Base-by-base conservation (phyloP, 495 filamentous ascomycete species). In the Aspergillus saccharolyticus region DNA sequence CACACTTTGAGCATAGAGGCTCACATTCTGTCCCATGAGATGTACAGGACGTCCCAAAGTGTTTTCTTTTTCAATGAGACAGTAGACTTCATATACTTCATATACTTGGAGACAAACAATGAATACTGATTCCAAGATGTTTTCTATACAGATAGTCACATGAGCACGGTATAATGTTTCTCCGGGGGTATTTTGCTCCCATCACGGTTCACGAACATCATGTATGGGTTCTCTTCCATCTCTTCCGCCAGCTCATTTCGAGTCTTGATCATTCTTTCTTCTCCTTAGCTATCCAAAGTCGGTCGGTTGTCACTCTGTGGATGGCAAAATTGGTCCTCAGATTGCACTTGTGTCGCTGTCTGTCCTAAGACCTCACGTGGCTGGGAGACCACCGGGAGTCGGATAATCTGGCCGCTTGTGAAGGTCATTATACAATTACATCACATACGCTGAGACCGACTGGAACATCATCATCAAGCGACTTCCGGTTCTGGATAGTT, bases 321-420 rank as follows among this genome's bases (percentile, higher is more conserved):
- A 50, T 30, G 47, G 47, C 47, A 50, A n/a, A n/a, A 50, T 50
- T 50, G 22, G 22, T 22, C 18, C 22, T 24, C 47, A 16, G 6
- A 18, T 50, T 12, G 24, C 22, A 50, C 16, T 30, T 24, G 9
- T 24, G 9, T 50, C 47, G 47, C 47, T 24, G 12, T 28, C 22
- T 50, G 24, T 17, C 4, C 47, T 24, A 24, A 50, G 47, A 30
- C 12, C 47, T 50, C 47, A 50, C 47, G 47, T 50, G 47, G 2
- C 3, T 28, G 24, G 47, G 22, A 50, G 47, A 18, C 47, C 30
- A 24, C 15, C 47, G 47, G 47, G 19, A 50, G 47, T 50, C 47
- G 47, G 47, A 50, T 50, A 50, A 50, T 50, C 47, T 50, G 47
- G 47, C 47, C 47, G 47, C 22, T 50, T 28, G 24, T 21, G 22